These are phyloP conservation scores for Exserohilum rostratum DNA, from an alignment of 2,329 filamentous ascomycete species.

Conservation along the genomic window DNA sequence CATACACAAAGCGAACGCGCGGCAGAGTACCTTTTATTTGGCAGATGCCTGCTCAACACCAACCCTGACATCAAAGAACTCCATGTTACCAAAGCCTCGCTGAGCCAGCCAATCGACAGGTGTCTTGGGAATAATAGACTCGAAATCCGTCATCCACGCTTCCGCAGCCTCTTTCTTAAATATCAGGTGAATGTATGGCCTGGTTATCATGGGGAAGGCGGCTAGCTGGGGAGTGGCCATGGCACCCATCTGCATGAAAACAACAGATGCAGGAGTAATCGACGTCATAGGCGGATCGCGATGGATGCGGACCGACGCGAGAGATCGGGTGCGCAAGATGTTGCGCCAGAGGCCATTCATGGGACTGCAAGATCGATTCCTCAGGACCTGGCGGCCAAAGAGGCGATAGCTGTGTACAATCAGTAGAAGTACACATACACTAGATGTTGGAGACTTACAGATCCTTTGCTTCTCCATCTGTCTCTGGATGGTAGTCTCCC, in stretches of 20 bases:
- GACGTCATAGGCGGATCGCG: constrained; percentile 13
- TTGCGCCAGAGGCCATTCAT: constrained; percentile 36
- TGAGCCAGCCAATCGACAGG: constrained; percentile 23
- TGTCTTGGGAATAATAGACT: constrained; percentile 13
- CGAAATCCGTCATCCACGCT: constrained; percentile 29
- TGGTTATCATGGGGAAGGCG: not conserved
- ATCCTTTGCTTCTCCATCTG: constrained; percentile 42
- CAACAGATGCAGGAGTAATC: not conserved
- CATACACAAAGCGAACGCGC: not conserved
- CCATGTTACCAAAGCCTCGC: constrained; percentile 34
- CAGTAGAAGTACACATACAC: constrained; percentile 1
- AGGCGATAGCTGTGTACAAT: constrained; percentile 33
- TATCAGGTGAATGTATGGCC: constrained; percentile 34
- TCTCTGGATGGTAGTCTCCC: constrained; percentile 15
- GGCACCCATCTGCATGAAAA: not conserved
- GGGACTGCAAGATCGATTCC: constrained; percentile 22
- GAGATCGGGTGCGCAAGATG: constrained; percentile 26
- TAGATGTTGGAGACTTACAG: constrained; percentile 23
- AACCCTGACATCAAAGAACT: constrained; percentile 37
- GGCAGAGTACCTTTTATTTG: not conserved
- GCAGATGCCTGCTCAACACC: constrained; percentile 16
- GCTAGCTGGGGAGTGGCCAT: not conserved
- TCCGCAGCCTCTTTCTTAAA: constrained; percentile 29
- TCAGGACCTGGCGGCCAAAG: constrained; percentile 33
- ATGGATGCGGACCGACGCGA: constrained; percentile 29